Conservation (phyloP, 345 rosid species). For the Eucalyptus pauciflora region DNA sequence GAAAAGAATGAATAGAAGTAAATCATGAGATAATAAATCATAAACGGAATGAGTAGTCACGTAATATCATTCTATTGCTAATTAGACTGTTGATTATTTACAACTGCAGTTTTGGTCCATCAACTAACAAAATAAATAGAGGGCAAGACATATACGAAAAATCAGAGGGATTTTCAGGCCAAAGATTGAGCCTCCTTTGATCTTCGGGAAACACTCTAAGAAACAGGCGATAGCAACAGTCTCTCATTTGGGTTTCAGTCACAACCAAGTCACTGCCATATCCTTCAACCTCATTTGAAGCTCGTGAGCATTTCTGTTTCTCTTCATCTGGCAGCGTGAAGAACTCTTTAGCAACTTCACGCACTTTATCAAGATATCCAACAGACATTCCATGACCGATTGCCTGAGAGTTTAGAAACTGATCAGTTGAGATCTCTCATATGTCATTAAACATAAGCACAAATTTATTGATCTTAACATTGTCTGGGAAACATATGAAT, state of each 20-base stretch:
- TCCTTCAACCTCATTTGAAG: conserved; percentile 25
- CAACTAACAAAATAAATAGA: not conserved
- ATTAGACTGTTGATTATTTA: not conserved
- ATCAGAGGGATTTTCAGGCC: conserved; percentile 35
- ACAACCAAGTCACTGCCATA: conserved; percentile 33
- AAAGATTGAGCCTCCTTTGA: conserved; percentile 19
- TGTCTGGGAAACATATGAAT: not conserved
- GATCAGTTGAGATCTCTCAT: not conserved
- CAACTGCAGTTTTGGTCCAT: not conserved
- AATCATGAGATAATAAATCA: not conserved
- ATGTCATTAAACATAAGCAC: not conserved
- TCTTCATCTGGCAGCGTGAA: conserved; percentile 29
- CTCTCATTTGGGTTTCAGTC: conserved; percentile 25
- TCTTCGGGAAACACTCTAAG: conserved; percentile 31
- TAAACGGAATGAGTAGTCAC: not conserved
- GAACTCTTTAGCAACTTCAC: conserved; percentile 18
- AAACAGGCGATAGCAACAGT: conserved; percentile 33
- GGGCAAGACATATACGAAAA: conserved; percentile 10
- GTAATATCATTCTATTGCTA: not conserved
- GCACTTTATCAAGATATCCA: conserved; percentile 30
- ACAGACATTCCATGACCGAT: conserved; percentile 31
- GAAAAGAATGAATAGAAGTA: not conserved
- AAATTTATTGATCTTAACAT: not conserved
- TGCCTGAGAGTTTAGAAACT: conserved; percentile 5
- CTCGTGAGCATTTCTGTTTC: conserved; percentile 23